phyloP scores from a whole-genome alignment of 176 grass and related monocot species.

The Dendrocalamus sinicus region DNA sequence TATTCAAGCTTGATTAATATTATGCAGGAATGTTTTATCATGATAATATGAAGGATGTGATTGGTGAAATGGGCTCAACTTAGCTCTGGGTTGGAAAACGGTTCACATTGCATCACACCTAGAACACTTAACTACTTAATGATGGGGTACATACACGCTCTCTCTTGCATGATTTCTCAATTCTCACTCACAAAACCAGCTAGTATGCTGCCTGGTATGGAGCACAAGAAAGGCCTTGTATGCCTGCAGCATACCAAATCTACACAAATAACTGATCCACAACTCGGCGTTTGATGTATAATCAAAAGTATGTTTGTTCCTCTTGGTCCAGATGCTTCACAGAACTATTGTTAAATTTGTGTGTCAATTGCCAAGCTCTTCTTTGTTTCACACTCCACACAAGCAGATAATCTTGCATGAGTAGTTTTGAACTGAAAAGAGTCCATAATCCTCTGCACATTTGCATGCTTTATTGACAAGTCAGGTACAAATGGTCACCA shows the following conservation, averaged over 20 bases:
- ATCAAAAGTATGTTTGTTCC: not conserved
- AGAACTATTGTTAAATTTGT: not conserved
- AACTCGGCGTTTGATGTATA: not conserved
- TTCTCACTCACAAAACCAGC: not conserved
- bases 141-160: not conserved
- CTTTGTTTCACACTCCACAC: not conserved
- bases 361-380: not conserved
- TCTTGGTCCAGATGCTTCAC: not conserved
- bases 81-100: not conserved
- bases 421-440: not conserved
- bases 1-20: not conserved
- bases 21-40: not conserved
- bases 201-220: not conserved
- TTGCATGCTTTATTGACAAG: not conserved
- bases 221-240: not conserved
- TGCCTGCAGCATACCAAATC: not conserved
- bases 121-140: not conserved
- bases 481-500: not conserved
- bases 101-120: not conserved
- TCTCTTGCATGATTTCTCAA: not conserved
- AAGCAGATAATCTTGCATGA: not conserved
- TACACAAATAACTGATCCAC: not conserved
- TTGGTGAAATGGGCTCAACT: slow-evolving; percentile 1
- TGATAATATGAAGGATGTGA: not conserved
- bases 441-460: not conserved